These are phyloP conservation scores for Platismatia glauca DNA, from an alignment of 495 filamentous ascomycete species.

Conservation along the genomic window DNA sequence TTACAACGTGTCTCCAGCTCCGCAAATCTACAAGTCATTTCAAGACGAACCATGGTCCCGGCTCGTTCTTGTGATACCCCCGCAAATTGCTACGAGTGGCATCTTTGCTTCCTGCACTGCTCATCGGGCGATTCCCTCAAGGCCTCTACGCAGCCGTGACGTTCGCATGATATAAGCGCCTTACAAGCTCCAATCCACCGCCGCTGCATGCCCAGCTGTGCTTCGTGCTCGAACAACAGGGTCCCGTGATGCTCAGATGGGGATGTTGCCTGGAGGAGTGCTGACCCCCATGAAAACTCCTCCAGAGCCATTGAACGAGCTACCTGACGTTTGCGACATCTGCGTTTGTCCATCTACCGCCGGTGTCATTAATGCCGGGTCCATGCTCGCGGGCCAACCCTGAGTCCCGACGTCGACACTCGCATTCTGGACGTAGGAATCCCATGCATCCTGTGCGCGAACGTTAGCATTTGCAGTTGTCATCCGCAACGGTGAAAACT, in stretches of 20 bases:
- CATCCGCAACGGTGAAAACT: slow-evolving; percentile 24
- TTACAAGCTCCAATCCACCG: not conserved
- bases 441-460: slow-evolving; percentile 43
- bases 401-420: slow-evolving; percentile 38
- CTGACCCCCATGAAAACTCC: slow-evolving; percentile 22
- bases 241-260: slow-evolving; percentile 9
- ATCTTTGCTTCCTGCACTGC: not conserved
- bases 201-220: not conserved
- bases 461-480: slow-evolving; percentile 19
- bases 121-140: not conserved
- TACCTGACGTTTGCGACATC: slow-evolving; percentile 12
- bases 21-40: not conserved
- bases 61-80: not conserved
- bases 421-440: slow-evolving; percentile 46
- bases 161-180: not conserved
- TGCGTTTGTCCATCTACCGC: slow-evolving; percentile 18
- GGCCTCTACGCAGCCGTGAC: not conserved
- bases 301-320: slow-evolving; percentile 11
- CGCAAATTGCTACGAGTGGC: not conserved
- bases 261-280: slow-evolving; percentile 25
- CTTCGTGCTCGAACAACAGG: not conserved
- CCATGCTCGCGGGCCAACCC: slow-evolving; percentile 38
- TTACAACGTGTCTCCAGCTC: not conserved
- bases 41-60: not conserved
- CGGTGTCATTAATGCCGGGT: slow-evolving; percentile 21